A percentile compares a stretch with the other conserved stretches of the same genome.
Evolutionary conservation across 306 rosid genomes (phyloP).

Genomic region (Cicer yamashitae): DNA sequence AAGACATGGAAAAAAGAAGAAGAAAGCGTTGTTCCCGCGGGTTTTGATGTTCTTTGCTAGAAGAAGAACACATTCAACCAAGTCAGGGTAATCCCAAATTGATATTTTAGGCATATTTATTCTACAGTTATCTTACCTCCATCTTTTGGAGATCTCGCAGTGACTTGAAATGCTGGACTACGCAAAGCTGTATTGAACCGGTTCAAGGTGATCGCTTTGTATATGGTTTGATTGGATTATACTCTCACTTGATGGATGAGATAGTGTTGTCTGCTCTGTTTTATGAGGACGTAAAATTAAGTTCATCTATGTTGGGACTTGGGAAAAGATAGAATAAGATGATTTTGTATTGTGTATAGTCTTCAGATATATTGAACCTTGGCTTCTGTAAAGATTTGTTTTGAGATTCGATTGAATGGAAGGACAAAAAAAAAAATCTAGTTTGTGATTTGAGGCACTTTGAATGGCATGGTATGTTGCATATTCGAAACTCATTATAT

Average conservation of each 20-base stretch:
- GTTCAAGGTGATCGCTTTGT: constrained; percentile 54
- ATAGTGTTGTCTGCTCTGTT: constrained; percentile 46
- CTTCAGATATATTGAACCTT: constrained; percentile 49
- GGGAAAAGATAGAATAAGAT: constrained; percentile 51
- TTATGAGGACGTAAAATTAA: constrained; percentile 46
- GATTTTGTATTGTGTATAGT: constrained; percentile 54
- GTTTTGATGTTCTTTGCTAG: constrained; percentile 86
- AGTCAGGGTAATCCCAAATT: constrained; percentile 52
- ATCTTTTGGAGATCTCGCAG: constrained; percentile 43
- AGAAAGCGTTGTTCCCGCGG: constrained; percentile 77
- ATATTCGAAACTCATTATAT: constrained; percentile 9
- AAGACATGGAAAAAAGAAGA: constrained; percentile 74
- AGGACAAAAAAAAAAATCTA: constrained; percentile 15
- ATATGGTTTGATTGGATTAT: constrained; percentile 57
- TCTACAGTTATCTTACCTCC: constrained; percentile 46
- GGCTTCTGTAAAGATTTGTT: constrained; percentile 53
- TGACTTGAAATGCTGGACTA: constrained; percentile 53
- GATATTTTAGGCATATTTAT: constrained; percentile 35
- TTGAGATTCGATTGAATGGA: constrained; percentile 53
- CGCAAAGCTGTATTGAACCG: constrained; percentile 35
- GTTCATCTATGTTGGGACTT: constrained; percentile 44
- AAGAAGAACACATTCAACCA: constrained; percentile 60
- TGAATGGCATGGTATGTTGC: constrained; percentile 34
- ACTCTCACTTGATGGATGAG: constrained; percentile 43
- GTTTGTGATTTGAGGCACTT: constrained; percentile 32